Base-by-base conservation (phyloP, 1,139 yeast genomes). In the Debaryomycetaceae sp. region DNA sequence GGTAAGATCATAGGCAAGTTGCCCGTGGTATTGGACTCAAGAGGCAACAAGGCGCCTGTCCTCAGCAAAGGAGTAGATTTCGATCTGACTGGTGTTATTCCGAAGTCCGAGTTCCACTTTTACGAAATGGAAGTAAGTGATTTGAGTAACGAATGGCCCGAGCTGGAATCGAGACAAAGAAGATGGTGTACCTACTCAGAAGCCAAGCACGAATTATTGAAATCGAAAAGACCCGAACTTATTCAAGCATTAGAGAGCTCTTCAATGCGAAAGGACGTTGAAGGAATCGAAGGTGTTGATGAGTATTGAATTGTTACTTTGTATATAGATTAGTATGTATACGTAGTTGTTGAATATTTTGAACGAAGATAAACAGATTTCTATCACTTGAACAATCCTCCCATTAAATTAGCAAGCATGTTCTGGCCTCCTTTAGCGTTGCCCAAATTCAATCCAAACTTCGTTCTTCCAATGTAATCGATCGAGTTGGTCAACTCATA, bases 401-500 rank as follows among this genome's bases (percentile, higher is more conserved):
- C 84, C 96, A 91, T 87, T 71, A 91, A 75, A 57, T 85, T 89
- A 55, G 89, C 93, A 57, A 91, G 68, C 71, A 87, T 72, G 59
- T 89, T 88, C 14, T 75, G 75, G 46, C 79, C 83, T 42, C 76
- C 79, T 42, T 75, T 80, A 14, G 77, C 65, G 38, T 84, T 78
- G 11, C 85, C 87, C 53, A 72, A 53, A 38, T 60, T 62, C 50
- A 73, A 62, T 24, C 58, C 59, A 49, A 66, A 73, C 52, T 69
- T 72, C 31, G 75, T 60, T 42, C 71, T 69, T 3, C 77, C 75
- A 46, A 85, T 60, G 43, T 74, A 77, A 39, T 77, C 81, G 36
- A 79, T 67, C 9, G 80, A 74, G 2, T 66, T 65, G 17, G 60
- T 45, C 33, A 78, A 65, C 20, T 64, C 69, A 39, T 58, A 39